Base-by-base conservation (phyloP, 225 moss, liverwort and hornwort genomes). In the Physcomitrellopsis africana region DNA sequence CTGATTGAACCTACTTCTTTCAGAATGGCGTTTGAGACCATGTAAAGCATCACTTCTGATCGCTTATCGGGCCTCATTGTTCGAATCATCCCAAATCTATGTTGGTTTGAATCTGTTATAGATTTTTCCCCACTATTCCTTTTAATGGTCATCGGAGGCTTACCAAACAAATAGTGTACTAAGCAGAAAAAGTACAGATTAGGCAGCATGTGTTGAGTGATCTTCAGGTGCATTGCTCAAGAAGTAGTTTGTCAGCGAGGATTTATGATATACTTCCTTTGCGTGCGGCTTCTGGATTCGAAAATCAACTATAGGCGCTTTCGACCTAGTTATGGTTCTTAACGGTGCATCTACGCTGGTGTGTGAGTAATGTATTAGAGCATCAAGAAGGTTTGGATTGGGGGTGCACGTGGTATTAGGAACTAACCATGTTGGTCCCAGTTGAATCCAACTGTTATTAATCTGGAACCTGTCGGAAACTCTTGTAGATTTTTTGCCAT, bases 151-250 rank as follows among this genome's bases (percentile, higher is more conserved):
- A 49, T 49, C 48, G 11, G 12, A 49, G 48, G 48, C 48, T 49
- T 49, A 49, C 27, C 19, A 26, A 62, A 42, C 19, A 43, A 61
- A 55, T 54, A 77, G 47, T 68, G 52, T 77, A 47, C 63, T 68
- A 54, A 67, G 57, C 49, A 41, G 43, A 37, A 69, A 76, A 51
- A 69, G 18, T 11, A 44, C 43, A 47, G 46, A 17, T 59, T 23
- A 43, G 57, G 65, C 51, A 27, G 9, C 24, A 51, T 17, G 12
- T 2, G 15, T 49, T 49, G 48, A 49, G 15, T 49, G 48, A 49
- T 37, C 32, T 37, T 37, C 32, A 37, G 32, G 32, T 37, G 4
- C 32, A 4, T 37, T 37, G 24, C 7, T 37, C 32, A 37, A 37
- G 32, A 37, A 37, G 32, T 37, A 37, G 32, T 37, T 4, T 37